These are phyloP conservation scores for Naumovozyma dairenensis DNA, from an alignment of 805 yeast genomes.

Conservation along the genomic window DNA sequence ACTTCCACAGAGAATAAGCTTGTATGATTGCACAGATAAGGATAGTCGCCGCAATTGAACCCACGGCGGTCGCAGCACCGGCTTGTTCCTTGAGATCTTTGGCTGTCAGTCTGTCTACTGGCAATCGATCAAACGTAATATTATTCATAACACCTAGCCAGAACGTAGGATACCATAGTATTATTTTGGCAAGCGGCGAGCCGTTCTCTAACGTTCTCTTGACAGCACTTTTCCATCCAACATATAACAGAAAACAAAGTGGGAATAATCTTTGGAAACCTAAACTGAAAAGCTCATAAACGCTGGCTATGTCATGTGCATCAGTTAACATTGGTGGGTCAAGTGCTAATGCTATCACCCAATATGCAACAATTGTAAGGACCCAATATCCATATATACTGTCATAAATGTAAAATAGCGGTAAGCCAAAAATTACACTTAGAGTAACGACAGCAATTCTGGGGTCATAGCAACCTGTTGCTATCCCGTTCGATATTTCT, in stretches of 20 bases:
- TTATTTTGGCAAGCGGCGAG: constrained; percentile 31
- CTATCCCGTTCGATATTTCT: constrained; percentile 28
- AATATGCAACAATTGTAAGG: constrained; percentile 55
- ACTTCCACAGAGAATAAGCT: constrained; percentile 69
- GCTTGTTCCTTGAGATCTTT: constrained; percentile 65
- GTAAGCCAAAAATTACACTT: constrained; percentile 54
- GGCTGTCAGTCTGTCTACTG: constrained; percentile 73
- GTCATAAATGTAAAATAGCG: constrained; percentile 43
- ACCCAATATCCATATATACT: constrained; percentile 53
- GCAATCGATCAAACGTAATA: constrained; percentile 78
- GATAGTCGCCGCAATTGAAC: constrained; percentile 39
- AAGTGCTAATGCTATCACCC: constrained; percentile 68
- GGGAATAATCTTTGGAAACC: constrained; percentile 74
- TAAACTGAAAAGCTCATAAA: constrained; percentile 55
- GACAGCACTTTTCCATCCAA: constrained; percentile 53
- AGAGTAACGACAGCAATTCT: constrained; percentile 45
- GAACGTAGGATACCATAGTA: constrained; percentile 64
- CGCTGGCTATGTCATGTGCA: constrained; percentile 39
- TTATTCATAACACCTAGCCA: constrained; percentile 83
- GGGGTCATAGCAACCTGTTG: constrained; percentile 58
- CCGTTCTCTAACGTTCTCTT: constrained; percentile 39
- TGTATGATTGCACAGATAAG: constrained; percentile 55
- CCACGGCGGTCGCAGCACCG: constrained; percentile 62
- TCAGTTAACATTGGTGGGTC: constrained; percentile 69
- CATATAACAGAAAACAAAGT: constrained; percentile 56